These are phyloP conservation scores for Phytophthora hybrid DNA, from an alignment of 352 stramenopile species.

Conservation along the genomic window DNA sequence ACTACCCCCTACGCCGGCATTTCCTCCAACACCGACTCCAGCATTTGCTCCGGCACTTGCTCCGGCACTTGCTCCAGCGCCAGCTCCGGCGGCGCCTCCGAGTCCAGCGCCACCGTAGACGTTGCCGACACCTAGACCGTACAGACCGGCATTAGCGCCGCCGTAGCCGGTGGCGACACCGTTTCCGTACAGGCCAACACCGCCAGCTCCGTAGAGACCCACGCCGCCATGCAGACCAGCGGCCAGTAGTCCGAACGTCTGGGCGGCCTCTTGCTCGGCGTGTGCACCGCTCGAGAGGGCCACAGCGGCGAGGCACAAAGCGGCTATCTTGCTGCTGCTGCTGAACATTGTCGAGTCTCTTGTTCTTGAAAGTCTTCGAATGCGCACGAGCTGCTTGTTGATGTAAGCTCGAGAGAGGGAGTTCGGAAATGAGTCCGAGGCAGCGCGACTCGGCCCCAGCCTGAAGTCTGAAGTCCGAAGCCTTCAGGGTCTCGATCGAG, in stretches of 20 bases:
- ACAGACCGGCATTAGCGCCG: too few species aligned
- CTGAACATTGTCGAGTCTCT: conserved; percentile 3
- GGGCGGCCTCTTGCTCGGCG: conserved; percentile 4
- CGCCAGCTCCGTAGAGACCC: conserved; percentile 8
- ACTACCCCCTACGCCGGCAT: too few species aligned
- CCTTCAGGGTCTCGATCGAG: too few species aligned
- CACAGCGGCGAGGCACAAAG: conserved; percentile 4
- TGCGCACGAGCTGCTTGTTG: neutral
- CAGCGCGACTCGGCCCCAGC: neutral
- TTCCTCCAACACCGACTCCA: too few species aligned
- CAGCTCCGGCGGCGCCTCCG: too few species aligned
- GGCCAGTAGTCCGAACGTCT: conserved; percentile 4
- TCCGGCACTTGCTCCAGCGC: neutral
- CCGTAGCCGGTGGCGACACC: too few species aligned
- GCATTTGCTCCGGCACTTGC: too few species aligned
- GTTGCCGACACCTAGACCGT: too few species aligned
- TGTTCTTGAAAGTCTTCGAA: conserved; percentile 9
- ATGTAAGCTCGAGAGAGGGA: conserved; percentile 10
- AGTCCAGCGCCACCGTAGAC: neutral
- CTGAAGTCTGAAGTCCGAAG: too few species aligned
- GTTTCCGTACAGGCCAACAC: neutral
- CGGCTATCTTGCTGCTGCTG: conserved; percentile 10
- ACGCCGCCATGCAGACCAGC: too few species aligned
- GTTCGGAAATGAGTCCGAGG: conserved; percentile 10
- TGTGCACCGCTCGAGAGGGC: neutral